These are phyloP conservation scores for Apiospora rasikravindrae DNA, from an alignment of 2,329 filamentous ascomycete species.

Conservation along the genomic window DNA sequence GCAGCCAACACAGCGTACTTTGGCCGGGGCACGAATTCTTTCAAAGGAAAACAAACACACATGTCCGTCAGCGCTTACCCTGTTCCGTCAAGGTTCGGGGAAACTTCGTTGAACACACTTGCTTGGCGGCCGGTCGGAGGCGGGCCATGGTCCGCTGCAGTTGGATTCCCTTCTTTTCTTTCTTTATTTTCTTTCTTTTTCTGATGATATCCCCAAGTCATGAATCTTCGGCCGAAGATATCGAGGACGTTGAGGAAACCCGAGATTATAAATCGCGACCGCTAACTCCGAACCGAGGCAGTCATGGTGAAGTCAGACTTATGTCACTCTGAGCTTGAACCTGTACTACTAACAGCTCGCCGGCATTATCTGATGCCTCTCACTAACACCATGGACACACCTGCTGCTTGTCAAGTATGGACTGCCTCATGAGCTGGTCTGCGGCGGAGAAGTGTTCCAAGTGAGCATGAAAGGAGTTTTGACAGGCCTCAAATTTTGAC, in stretches of 20 bases:
- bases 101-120: neutral
- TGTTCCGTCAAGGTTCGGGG: neutral
- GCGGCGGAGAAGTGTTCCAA: too few species aligned
- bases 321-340: neutral
- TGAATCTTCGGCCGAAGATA: neutral
- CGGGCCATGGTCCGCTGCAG: neutral
- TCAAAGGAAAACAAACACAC: neutral
- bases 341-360: neutral
- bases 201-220: neutral
- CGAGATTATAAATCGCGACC: neutral
- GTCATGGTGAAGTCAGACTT: neutral
- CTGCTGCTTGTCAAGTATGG: neutral
- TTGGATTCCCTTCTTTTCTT: too few species aligned
- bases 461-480: too few species aligned
- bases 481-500: too few species aligned
- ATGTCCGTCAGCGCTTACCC: neutral
- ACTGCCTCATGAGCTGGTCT: neutral
- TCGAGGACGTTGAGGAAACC: neutral
- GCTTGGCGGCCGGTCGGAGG: too few species aligned
- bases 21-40: too few species aligned
- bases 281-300: neutral
- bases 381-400: too few species aligned
- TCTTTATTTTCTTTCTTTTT: too few species aligned
- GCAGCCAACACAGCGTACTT: too few species aligned
- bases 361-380: neutral